Evolutionary conservation across 2,329 filamentous ascomycete genomes (phyloP).

Genomic region (Phyllosticta ampelicida): DNA sequence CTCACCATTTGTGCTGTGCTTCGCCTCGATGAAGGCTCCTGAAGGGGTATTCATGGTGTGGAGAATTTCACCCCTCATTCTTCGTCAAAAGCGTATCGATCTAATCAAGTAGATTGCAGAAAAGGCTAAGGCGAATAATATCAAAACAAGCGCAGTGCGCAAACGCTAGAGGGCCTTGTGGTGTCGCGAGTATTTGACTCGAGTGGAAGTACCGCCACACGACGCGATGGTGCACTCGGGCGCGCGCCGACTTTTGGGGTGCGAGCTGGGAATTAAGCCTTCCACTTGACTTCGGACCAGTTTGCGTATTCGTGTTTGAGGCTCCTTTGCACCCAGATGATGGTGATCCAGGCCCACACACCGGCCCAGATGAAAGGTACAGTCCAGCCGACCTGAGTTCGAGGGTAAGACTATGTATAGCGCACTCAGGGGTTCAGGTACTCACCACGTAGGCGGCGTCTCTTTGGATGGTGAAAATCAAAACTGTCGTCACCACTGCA

Average conservation of each 20-base stretch:
- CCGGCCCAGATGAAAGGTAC: slow-evolving; percentile 41
- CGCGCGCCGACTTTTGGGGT: background rate
- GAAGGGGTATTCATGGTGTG: background rate
- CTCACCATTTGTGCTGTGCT: background rate
- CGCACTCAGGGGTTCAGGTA: slow-evolving; percentile 6
- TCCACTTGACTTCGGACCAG: slow-evolving; percentile 28
- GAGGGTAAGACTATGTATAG: slow-evolving; percentile 12
- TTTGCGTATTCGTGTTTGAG: slow-evolving; percentile 25
- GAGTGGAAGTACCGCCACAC: background rate
- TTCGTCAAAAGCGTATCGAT: background rate
- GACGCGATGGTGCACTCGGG: background rate
- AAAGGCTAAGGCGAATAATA: background rate
- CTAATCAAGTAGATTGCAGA: background rate
- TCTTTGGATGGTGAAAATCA: slow-evolving; percentile 37
- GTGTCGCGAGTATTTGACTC: background rate
- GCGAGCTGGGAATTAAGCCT: slow-evolving; percentile 20
- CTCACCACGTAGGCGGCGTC: slow-evolving; percentile 39
- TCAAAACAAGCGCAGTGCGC: background rate
- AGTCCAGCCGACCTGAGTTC: slow-evolving; percentile 34
- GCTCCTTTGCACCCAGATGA: slow-evolving; percentile 33
- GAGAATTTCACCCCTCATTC: no score
- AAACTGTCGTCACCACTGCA: slow-evolving; percentile 31
- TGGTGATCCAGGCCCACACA: slow-evolving; percentile 36
- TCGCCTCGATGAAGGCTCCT: background rate
- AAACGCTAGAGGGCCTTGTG: background rate